Base-by-base conservation (phyloP, 169 alveolate genomes). In the Toxoplasma gondii region DNA sequence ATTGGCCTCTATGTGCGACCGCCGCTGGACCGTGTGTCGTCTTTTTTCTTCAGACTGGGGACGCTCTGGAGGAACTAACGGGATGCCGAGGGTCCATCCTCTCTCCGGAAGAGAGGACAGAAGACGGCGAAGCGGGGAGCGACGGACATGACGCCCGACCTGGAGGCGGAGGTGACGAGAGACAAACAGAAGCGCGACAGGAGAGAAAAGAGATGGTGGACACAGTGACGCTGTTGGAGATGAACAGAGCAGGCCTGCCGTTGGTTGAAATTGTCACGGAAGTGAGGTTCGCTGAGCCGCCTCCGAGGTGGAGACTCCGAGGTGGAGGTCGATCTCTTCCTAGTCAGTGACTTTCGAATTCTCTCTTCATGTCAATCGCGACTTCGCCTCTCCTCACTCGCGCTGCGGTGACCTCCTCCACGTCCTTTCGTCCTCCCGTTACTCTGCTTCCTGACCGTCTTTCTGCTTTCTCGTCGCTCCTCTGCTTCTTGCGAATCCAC, bases 171-270 rank as follows among this genome's bases (percentile, higher is more conserved):
- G 74, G 74, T 7, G 34, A 27, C 24, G 22, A 4, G 74, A 16
- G 5, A 31, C 31, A 16, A 31, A 16, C 74, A 22, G 74, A 4
- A 31, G 34, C n/a, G 74, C 9, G n/a, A 31, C 74, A 27, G 34
- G 74, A 64, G 74, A 4, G n/a, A 64, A 19, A 16, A 31, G 24
- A 16, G 74, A 64, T 31, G 74, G 7, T 1, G 74, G 74, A 64
- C 31, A 1, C n/a, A 27, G 74, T 12, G 64, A 43, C 41, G 19
- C 64, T 41, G 31, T 44, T 94, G 19, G 94, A 94, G 70, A 41
- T 41, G 92, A 94, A 94, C 88, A 24, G 96, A 17, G 96, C 96
- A 31, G 92, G 94, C 27, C 29, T 92, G 27, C 96, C 96, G 41
- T 54, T 94, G 24, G 84, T 94, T 12, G 96, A 94, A 49, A 78